phyloP scores from a whole-genome alignment of 2,329 filamentous ascomycete species.

The Mycosphaerella sp. region DNA sequence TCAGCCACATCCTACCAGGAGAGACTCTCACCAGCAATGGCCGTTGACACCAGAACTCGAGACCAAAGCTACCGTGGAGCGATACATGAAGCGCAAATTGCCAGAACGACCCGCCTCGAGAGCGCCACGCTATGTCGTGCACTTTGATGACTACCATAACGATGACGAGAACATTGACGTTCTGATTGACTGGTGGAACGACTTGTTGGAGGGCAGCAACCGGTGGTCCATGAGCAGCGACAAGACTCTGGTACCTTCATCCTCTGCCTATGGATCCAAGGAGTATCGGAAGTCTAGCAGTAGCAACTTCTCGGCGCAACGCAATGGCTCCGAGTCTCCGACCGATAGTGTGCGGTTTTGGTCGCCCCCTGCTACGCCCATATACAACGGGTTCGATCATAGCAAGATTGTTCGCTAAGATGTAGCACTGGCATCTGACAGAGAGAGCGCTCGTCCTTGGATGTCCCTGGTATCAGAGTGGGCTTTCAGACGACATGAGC shows the following conservation, averaged over 20 bases:
- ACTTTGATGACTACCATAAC: neutral
- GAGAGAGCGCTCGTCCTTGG: too few relatives aligned
- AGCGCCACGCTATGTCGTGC: neutral
- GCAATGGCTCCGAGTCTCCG: neutral
- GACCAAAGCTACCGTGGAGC: constrained; percentile 4
- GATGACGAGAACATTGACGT: constrained; percentile 3
- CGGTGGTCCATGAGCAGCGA: constrained; percentile 6
- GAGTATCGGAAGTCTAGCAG: neutral
- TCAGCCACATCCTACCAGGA: neutral
- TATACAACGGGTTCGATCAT: neutral
- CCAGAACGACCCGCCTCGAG: neutral
- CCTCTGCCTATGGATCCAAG: neutral
- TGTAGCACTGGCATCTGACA: too few relatives aligned
- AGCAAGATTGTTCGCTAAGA: neutral
- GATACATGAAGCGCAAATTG: constrained; percentile 1
- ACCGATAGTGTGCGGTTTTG: constrained; percentile 4
- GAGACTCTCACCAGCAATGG: constrained; percentile 7
- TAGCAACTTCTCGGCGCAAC: neutral
- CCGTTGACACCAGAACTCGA: constrained; percentile 1
- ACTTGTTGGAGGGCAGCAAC: neutral
- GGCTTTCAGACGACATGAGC: too few relatives aligned
- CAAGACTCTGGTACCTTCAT: neutral
- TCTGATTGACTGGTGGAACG: constrained; percentile 6
- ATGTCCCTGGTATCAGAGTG: too few relatives aligned
- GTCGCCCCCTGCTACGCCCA: constrained; percentile 2